phyloP scores from a whole-genome alignment of 148 eudicot species.

The Amaranthus hypochondriacus region DNA sequence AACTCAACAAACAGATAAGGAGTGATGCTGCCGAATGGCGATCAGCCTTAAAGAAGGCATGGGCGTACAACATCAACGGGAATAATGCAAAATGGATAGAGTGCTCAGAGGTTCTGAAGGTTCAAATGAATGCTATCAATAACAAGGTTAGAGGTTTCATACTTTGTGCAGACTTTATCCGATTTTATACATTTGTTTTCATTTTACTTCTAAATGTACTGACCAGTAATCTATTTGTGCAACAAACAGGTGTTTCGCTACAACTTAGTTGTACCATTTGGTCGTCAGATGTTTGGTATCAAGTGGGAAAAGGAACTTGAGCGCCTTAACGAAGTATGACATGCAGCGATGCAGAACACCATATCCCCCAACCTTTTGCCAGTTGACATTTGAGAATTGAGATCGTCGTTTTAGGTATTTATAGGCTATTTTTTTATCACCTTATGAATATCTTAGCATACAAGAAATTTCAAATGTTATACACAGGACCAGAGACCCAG shows the following conservation, averaged over 20 bases:
- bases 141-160: constrained; percentile 45
- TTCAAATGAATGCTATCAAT: constrained; percentile 54
- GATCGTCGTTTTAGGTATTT: neutral
- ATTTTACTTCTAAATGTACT: neutral
- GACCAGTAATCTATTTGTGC: neutral
- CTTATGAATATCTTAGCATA: too few species aligned
- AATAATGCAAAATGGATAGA: constrained; percentile 56
- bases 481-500: too few species aligned
- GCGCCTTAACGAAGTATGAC: constrained; percentile 30
- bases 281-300: constrained; percentile 69
- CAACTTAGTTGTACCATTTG: constrained; percentile 88
- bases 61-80: constrained; percentile 32
- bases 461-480: too few species aligned
- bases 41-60: constrained; percentile 49
- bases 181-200: neutral
- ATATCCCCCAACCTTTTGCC: neutral
- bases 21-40: constrained; percentile 57
- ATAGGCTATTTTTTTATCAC: too few species aligned
- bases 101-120: constrained; percentile 48
- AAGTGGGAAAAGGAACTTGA: constrained; percentile 72
- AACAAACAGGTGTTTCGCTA: constrained; percentile 68
- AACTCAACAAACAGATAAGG: constrained; percentile 79
- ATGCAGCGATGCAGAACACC: too few species aligned
- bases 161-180: neutral
- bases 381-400: neutral